These are phyloP conservation scores for Ammopiptanthus mongolicus DNA, from an alignment of 306 rosid species.

Conservation along the genomic window DNA sequence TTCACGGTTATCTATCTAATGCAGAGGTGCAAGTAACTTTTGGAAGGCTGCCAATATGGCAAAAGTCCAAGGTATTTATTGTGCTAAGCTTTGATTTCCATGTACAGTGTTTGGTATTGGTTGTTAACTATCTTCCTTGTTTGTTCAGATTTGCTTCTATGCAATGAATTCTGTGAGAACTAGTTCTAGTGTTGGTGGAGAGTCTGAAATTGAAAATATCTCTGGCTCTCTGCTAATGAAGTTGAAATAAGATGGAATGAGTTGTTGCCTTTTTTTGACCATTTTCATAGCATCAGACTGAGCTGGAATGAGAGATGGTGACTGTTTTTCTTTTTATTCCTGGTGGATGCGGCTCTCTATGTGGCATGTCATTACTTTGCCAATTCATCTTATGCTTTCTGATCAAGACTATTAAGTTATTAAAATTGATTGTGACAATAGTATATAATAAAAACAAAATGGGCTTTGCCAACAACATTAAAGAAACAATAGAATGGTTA, in stretches of 20 bases:
- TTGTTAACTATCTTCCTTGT: constrained; percentile 6
- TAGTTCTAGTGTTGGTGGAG: constrained; percentile 42
- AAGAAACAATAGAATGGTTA: constrained; percentile 5
- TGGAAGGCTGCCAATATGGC: constrained; percentile 72
- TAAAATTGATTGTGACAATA: neutral
- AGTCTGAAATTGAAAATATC: constrained; percentile 73
- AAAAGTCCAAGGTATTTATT: constrained; percentile 68
- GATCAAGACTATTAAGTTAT: constrained; percentile 3
- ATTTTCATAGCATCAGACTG: constrained; percentile 61
- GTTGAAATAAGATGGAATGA: constrained; percentile 72
- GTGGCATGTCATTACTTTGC: constrained; percentile 7
- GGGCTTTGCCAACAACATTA: neutral
- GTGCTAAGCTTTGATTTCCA: constrained; percentile 14
- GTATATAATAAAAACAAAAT: constrained; percentile 2
- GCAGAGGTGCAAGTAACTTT: constrained; percentile 82
- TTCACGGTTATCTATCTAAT: constrained; percentile 65
- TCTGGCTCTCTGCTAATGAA: constrained; percentile 61
- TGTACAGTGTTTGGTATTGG: neutral
- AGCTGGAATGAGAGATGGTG: constrained; percentile 72
- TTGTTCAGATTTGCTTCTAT: constrained; percentile 58
- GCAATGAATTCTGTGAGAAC: constrained; percentile 40
- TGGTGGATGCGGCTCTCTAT: neutral
- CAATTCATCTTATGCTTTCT: neutral
- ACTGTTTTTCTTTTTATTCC: constrained; percentile 8
- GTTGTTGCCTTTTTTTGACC: constrained; percentile 73